Conservation (phyloP, 2,329 filamentous ascomycete genomes). For the Sporothrix euskadiensis region DNA sequence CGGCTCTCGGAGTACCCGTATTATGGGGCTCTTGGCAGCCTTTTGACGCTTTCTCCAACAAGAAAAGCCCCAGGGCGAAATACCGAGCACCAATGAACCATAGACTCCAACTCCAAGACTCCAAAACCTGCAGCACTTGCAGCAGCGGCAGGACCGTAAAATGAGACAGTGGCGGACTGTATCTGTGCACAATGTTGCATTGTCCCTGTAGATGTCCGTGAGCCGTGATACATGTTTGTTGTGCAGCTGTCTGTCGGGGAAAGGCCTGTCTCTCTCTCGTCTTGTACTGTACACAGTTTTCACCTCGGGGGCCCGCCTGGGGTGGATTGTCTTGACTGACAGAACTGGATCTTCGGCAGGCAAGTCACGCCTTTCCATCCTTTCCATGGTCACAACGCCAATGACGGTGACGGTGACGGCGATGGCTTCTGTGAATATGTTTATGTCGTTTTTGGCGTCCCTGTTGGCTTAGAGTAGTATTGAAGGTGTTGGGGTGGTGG, state of each 20-base stretch:
- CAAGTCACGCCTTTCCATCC: background rate
- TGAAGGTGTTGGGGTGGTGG: background rate
- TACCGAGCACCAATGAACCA: constrained; percentile 1
- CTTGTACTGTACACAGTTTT: background rate
- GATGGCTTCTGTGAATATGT: background rate
- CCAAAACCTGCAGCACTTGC: background rate
- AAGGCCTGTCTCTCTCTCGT: background rate
- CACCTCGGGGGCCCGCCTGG: background rate
- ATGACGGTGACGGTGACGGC: background rate
- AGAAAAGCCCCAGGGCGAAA: background rate
- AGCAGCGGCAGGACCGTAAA: background rate
- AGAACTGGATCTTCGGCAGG: constrained; percentile 1
- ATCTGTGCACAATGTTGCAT: constrained; percentile 11
- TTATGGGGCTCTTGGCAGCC: background rate
- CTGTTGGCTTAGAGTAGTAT: too few relatives aligned
- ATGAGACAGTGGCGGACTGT: constrained; percentile 9
- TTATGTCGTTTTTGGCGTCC: background rate
- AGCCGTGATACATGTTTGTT: background rate
- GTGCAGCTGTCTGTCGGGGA: background rate
- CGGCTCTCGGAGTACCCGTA: constrained; percentile 20
- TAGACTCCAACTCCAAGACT: background rate
- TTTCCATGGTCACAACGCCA: background rate
- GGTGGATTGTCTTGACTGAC: background rate
- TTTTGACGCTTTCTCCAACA: background rate
- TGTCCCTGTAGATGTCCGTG: background rate